phyloP scores from a whole-genome alignment of 768 basidiomycete species.

The Lyophyllum atratum region DNA sequence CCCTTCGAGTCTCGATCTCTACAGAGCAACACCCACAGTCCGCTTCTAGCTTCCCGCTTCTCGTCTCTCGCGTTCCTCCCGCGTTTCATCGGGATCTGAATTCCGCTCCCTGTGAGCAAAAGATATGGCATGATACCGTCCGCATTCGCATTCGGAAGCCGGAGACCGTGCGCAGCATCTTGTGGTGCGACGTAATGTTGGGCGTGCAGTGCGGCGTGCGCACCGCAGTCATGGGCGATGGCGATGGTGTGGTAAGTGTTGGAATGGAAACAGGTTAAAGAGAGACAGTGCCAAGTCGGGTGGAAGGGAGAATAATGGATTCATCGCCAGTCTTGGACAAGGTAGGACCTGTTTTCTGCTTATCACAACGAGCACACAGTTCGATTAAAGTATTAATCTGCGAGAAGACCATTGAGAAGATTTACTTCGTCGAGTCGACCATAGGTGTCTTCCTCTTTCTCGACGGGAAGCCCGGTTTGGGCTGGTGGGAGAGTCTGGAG shows the following conservation, averaged over 20 bases:
- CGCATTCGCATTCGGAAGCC: slow-evolving; percentile 92
- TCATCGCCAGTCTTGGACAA: slow-evolving; percentile 31
- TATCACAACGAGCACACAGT: neutral
- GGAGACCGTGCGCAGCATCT: slow-evolving; percentile 74
- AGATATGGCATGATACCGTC: slow-evolving; percentile 89
- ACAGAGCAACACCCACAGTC: slow-evolving; percentile 89
- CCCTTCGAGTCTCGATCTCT: slow-evolving; percentile 80
- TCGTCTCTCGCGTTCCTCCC: slow-evolving; percentile 53
- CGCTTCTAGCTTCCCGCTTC: slow-evolving; percentile 79
- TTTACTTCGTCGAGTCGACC: slow-evolving; percentile 59
- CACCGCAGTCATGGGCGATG: slow-evolving; percentile 50
- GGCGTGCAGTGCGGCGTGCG: slow-evolving; percentile 52
- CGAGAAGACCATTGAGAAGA: slow-evolving; percentile 60
- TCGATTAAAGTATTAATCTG: slow-evolving; percentile 41
- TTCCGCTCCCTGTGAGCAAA: slow-evolving; percentile 50
- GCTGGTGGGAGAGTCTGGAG: slow-evolving; percentile 34
- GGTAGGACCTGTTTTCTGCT: slow-evolving; percentile 40
- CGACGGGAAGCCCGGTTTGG: slow-evolving; percentile 27
- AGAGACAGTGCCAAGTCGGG: slow-evolving; percentile 67
- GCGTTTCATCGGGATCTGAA: slow-evolving; percentile 34
- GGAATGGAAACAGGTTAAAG: slow-evolving; percentile 52
- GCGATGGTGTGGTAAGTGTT: slow-evolving; percentile 43
- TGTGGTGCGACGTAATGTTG: slow-evolving; percentile 84
- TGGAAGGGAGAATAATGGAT: slow-evolving; percentile 59
- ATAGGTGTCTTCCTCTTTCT: slow-evolving; percentile 38